Conservation (phyloP, 78 protist genomes). For the Dictyostelium brefeldianum region DNA sequence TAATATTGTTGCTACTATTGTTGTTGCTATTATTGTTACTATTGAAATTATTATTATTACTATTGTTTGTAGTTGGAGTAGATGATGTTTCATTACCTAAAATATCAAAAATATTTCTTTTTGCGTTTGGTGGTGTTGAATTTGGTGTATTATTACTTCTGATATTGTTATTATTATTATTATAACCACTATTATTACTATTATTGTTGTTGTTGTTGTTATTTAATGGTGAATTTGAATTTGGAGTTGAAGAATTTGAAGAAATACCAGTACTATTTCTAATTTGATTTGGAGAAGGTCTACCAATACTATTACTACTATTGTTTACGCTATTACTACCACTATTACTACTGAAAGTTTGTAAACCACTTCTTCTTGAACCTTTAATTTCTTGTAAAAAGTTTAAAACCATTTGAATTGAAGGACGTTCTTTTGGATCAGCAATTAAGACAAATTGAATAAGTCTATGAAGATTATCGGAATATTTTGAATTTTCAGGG, state of each 20-base stretch:
- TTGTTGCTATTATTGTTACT: background rate
- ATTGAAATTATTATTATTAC: background rate
- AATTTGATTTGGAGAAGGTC: background rate
- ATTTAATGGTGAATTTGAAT: background rate
- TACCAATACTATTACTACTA: background rate
- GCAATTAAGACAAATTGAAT: slow-evolving; percentile 60
- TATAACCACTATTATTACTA: background rate
- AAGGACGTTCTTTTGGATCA: slow-evolving; percentile 71
- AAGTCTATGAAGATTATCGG: slow-evolving; percentile 23
- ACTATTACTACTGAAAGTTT: background rate
- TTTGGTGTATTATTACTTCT: background rate
- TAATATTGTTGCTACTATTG: background rate
- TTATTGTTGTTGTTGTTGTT: no score
- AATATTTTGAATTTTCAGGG: slow-evolving; percentile 54
- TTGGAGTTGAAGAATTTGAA: slow-evolving; percentile 4
- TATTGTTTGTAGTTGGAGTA: background rate
- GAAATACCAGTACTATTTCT: background rate
- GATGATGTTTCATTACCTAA: background rate
- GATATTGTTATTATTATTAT: background rate
- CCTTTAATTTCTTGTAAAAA: slow-evolving; percentile 25
- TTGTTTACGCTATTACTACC: background rate
- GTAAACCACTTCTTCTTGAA: slow-evolving; percentile 19
- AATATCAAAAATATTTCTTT: slow-evolving; percentile 9
- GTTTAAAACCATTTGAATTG: slow-evolving; percentile 35
- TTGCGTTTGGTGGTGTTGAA: slow-evolving; percentile 16